Evolutionary conservation across 768 basidiomycete species (phyloP), one percentile per base, ranked within the genome.

Genomic region (Phaeotremella fagi): DNA sequence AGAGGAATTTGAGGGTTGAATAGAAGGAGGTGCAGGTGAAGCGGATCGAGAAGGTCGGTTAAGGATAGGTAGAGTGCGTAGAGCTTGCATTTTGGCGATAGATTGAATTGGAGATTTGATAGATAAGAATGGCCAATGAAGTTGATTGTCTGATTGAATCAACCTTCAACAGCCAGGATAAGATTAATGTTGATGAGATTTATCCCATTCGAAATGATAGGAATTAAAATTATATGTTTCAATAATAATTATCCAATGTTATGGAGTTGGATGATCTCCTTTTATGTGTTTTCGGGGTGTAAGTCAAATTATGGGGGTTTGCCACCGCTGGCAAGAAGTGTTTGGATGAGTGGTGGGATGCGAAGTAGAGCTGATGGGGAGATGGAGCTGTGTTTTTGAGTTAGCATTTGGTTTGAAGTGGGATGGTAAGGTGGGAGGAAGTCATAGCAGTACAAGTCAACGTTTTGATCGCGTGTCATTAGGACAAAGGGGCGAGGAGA

Each of bases 221-320:
- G 27, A 31, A 41, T 18, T 33, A 25, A 45, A 23, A 22, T 60
- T 44, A 48, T 24, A n/a, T n/a, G n/a, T 52, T 14, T 23, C 28
- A 23, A 28, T 15, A 45, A 37, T 27, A 11, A 28, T n/a, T n/a
- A n/a, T n/a, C n/a, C n/a, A n/a, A n/a, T n/a, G n/a, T n/a, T n/a
- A n/a, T n/a, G n/a, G n/a, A n/a, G n/a, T n/a, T n/a, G n/a, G n/a
- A n/a, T n/a, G n/a, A n/a, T n/a, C n/a, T n/a, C n/a, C 12, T 28
- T 24, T 23, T n/a, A 26, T 18, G 36, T 37, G 45, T 46, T 16
- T 22, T 50, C 18, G 27, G 41, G n/a, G 33, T 36, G 25, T 57
- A 27, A 65, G 59, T 43, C 64, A 55, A 73, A 59, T 73, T 73
- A 73, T 59, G 72, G 72, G 48, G 72, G 72, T 55, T 73, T 73